Evolutionary conservation across 306 rosid genomes (phyloP), one percentile per base, ranked within the genome.

Genomic region (Corylus heterophylla): DNA sequence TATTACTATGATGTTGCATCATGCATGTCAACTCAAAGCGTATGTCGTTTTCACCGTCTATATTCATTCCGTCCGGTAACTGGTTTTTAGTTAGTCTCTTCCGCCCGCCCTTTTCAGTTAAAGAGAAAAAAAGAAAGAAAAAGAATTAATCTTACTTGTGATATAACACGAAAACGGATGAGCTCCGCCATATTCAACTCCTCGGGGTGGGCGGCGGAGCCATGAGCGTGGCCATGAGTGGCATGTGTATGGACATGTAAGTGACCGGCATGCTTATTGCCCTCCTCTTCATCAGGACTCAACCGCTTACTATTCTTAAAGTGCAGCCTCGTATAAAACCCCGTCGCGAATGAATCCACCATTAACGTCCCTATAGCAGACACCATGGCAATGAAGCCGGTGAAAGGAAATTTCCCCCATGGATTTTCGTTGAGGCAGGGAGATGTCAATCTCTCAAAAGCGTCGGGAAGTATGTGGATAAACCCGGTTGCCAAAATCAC

Each of bases 221-320:
- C 99, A 76, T 95, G 97, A 70, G 98, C 88, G 75, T 93, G 99
- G 13, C 99, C 99, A 61, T 95, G 99, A 0, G 99, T 88, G 61
- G 97, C 92, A 79, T 95, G 99, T 1, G 97, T 93, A 79, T 91
- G 99, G 22, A 93, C 97, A 85, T 95, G 99, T 11, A 95, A 84
- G 72, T 93, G 99, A 78, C 89, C 94, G 37, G 76, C 86, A 76
- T 88, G 99, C 31, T 71, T 22, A 22, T 22, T 85, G 1, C 80
- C 87, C 16, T 16, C 62, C 78, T 90, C 96, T 74, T 85, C 94
- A 54, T 89, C 89, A 1, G 61, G 31, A 13, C 71, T 59, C 64
- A 88, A 83, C 58, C 79, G 94, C 71, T 87, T 92, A 2, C 85
- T 45, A 13, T 69, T 76, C 11, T 62, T 81, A 69, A 75, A 88